Evolutionary conservation across 345 rosid species (phyloP).

Genomic region (Eucalyptus regnans): DNA sequence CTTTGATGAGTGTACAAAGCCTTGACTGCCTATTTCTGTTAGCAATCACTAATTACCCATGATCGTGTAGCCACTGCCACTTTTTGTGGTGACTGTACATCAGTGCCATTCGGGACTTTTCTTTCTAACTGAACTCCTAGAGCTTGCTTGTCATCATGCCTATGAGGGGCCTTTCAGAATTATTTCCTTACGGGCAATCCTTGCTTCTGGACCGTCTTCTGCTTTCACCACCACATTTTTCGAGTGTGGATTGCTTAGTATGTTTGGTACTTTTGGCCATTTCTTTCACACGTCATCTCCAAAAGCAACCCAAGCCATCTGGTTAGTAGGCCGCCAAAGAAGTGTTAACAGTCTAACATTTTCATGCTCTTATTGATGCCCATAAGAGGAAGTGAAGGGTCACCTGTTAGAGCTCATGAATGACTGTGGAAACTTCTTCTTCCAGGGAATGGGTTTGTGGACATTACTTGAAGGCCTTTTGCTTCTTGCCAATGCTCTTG

Average conservation of each 20-base stretch:
- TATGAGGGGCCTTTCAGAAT: background rate
- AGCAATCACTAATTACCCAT: background rate
- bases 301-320: background rate
- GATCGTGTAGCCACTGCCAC: accelerated
- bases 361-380: background rate
- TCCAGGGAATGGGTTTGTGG: constrained; percentile 77
- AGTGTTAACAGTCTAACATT: background rate
- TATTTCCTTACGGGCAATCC: background rate
- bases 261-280: background rate
- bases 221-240: background rate
- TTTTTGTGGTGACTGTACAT: background rate
- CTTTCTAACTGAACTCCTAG: background rate
- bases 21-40: background rate
- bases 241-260: background rate
- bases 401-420: background rate
- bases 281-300: background rate
- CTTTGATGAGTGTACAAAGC: background rate
- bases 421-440: background rate
- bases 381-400: background rate
- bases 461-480: constrained; percentile 63
- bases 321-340: background rate
- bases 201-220: background rate
- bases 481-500: constrained; percentile 86
- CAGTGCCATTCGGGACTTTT: background rate
- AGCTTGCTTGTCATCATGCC: background rate